Conservation (phyloP, 2,329 filamentous ascomycete genomes). For the Bipolaris bicolor region DNA sequence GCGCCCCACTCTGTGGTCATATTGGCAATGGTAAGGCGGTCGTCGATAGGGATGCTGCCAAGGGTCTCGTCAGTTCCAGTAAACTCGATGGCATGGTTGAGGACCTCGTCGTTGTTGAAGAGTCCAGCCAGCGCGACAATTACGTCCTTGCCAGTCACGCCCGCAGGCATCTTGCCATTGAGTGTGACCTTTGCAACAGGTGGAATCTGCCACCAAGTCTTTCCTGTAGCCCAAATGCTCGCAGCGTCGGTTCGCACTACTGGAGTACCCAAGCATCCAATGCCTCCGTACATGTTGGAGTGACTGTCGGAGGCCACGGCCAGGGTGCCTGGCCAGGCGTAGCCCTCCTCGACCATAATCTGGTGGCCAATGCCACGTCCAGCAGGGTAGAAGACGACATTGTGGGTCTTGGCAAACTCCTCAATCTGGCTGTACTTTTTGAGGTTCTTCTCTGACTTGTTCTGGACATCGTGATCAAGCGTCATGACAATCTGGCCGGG, state of each 20-base stretch:
- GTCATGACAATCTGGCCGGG: slow-evolving; percentile 79
- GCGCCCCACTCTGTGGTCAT: slow-evolving; percentile 87
- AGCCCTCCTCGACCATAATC: slow-evolving; percentile 86
- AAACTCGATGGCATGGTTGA: slow-evolving; percentile 92
- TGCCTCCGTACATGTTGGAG: slow-evolving; percentile 81
- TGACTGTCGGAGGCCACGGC: slow-evolving; percentile 81
- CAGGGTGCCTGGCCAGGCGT: slow-evolving; percentile 83
- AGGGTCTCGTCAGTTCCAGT: slow-evolving; percentile 80
- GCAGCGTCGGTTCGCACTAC: slow-evolving; percentile 89
- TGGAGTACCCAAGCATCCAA: slow-evolving; percentile 77
- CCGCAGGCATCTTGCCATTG: slow-evolving; percentile 73
- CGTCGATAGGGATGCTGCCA: slow-evolving; percentile 72
- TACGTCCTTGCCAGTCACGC: slow-evolving; percentile 91
- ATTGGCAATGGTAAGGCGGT: slow-evolving; percentile 75
- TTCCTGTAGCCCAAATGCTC: slow-evolving; percentile 80
- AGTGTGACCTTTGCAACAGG: slow-evolving; percentile 82
- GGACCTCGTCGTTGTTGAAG: slow-evolving; percentile 84
- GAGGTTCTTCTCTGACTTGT: slow-evolving; percentile 76
- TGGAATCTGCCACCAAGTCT: slow-evolving; percentile 89
- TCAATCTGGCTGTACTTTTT: slow-evolving; percentile 84
- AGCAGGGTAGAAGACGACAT: slow-evolving; percentile 77
- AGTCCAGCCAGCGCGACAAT: slow-evolving; percentile 87
- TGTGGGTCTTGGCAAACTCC: slow-evolving; percentile 78
- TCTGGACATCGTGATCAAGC: slow-evolving; percentile 88
- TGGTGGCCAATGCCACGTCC: slow-evolving; percentile 88